These are phyloP conservation scores for Cenchrus fungigraminus DNA, from an alignment of 176 grass and related monocot genomes.

Conservation along the genomic window DNA sequence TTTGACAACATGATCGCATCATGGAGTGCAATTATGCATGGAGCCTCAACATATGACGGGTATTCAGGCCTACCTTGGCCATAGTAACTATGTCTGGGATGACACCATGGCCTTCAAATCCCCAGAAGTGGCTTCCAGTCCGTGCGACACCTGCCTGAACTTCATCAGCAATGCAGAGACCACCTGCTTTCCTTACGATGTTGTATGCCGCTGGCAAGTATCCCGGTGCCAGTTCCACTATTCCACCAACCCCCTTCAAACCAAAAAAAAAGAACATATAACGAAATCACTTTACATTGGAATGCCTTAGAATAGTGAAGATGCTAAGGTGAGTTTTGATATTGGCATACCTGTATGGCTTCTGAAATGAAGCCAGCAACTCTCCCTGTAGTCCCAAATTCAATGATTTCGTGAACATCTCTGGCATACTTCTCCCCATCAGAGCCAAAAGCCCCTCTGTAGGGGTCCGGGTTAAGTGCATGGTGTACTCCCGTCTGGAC, in stretches of 20 bases:
- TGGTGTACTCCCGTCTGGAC: slow-evolving; percentile 88
- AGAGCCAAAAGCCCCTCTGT: slow-evolving; percentile 83
- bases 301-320: not conserved
- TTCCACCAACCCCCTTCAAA: slow-evolving; percentile 88
- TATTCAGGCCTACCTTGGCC: slow-evolving; percentile 69
- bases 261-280: not conserved
- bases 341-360: slow-evolving; percentile 83
- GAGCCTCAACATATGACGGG: not conserved
- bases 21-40: not conserved
- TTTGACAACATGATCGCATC: not conserved
- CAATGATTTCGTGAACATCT: slow-evolving; percentile 95
- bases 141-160: slow-evolving; percentile 87
- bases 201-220: slow-evolving; percentile 84
- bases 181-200: slow-evolving; percentile 80
- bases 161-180: slow-evolving; percentile 90
- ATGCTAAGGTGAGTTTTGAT: slow-evolving; percentile 10
- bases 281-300: not conserved
- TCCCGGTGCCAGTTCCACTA: slow-evolving; percentile 90
- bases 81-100: slow-evolving; percentile 96
- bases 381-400: slow-evolving; percentile 86
- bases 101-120: slow-evolving; percentile 80
- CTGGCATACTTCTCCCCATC: slow-evolving; percentile 91
- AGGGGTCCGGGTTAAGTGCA: slow-evolving; percentile 88
- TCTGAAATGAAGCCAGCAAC: slow-evolving; percentile 93
- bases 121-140: slow-evolving; percentile 93